Percentiles rank a stretch among this genome's conserved stretches.
Evolutionary conservation across 2,329 filamentous ascomycete species (phyloP).

Genomic region (Cladosporium austrohemisphaericum): DNA sequence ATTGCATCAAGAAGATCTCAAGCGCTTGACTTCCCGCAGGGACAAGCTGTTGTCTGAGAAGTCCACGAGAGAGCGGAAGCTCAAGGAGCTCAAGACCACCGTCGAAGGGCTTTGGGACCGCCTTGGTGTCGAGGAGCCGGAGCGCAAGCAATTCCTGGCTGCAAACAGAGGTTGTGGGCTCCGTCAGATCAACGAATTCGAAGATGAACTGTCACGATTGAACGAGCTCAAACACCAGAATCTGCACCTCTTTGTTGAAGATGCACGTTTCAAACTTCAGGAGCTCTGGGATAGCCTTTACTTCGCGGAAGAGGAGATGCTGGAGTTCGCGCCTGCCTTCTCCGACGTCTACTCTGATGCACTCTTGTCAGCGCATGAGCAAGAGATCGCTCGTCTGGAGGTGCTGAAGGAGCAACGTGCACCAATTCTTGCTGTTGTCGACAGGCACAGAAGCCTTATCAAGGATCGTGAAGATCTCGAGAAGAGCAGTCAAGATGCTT

Average conservation of each 20-base stretch:
- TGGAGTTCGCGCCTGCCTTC: conserved; percentile 95
- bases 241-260: conserved; percentile 91
- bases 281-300: conserved; percentile 93
- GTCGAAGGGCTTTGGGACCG: conserved; percentile 91
- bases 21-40: conserved; percentile 65
- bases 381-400: conserved; percentile 79
- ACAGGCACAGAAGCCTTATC: conserved; percentile 76
- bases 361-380: conserved; percentile 88
- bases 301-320: conserved; percentile 97
- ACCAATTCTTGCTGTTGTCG: conserved; percentile 76
- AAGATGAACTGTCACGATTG: conserved; percentile 79
- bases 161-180: conserved; percentile 87
- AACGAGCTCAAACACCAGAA: conserved; percentile 95
- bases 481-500: conserved; percentile 92
- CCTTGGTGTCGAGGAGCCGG: conserved; percentile 74
- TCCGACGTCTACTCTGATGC: conserved; percentile 91
- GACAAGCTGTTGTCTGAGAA: conserved; percentile 89
- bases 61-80: conserved; percentile 70
- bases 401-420: conserved; percentile 80
- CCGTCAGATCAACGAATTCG: conserved; percentile 90
- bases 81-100: conserved; percentile 69
- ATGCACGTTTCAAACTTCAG: conserved; percentile 83
- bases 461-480: conserved; percentile 82
- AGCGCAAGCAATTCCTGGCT: conserved; percentile 81
- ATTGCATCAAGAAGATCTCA: conserved; percentile 80